These are phyloP conservation scores for Mycena galopus DNA, from an alignment of 768 basidiomycete species.

Conservation along the genomic window DNA sequence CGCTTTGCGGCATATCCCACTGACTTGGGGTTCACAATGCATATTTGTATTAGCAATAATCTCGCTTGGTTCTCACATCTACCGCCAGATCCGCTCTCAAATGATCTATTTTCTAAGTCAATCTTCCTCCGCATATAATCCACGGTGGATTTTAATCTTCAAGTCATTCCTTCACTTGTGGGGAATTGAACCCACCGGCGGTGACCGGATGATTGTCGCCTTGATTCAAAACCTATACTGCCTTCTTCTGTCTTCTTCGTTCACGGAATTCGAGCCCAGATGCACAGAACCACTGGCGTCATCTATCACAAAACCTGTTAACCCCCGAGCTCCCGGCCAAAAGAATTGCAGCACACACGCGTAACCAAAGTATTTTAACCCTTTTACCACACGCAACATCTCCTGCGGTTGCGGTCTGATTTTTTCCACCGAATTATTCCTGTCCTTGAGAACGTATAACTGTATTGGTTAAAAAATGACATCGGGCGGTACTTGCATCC, in stretches of 20 bases:
- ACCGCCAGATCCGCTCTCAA: constrained; percentile 2
- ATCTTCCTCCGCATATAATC: constrained; percentile 5
- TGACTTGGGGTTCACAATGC: no score
- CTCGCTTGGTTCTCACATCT: constrained; percentile 9
- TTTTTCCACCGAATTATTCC: constrained; percentile 5
- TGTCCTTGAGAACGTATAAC: constrained; percentile 12
- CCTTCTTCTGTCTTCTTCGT: constrained; percentile 9
- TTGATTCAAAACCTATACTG: background rate
- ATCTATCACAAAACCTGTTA: constrained; percentile 16
- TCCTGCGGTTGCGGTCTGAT: constrained; percentile 8
- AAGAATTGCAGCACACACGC: constrained; percentile 6
- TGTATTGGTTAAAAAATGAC: constrained; percentile 16
- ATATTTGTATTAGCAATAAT: background rate
- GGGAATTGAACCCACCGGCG: constrained; percentile 1
- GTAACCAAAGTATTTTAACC: constrained; percentile 12
- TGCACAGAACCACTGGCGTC: constrained; percentile 1
- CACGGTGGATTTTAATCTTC: background rate
- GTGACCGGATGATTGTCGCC: background rate
- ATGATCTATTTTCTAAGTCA: constrained; percentile 5
- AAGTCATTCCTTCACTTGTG: background rate
- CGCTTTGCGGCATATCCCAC: no score
- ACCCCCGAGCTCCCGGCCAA: constrained; percentile 15
- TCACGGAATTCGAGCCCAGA: constrained; percentile 1
- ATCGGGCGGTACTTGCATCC: background rate
- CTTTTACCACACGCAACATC: constrained; percentile 8